Percentiles rank a stretch among this genome's conserved stretches.
Evolutionary conservation across 345 rosid species (phyloP).

Genomic region (Sisymbrium irio): DNA sequence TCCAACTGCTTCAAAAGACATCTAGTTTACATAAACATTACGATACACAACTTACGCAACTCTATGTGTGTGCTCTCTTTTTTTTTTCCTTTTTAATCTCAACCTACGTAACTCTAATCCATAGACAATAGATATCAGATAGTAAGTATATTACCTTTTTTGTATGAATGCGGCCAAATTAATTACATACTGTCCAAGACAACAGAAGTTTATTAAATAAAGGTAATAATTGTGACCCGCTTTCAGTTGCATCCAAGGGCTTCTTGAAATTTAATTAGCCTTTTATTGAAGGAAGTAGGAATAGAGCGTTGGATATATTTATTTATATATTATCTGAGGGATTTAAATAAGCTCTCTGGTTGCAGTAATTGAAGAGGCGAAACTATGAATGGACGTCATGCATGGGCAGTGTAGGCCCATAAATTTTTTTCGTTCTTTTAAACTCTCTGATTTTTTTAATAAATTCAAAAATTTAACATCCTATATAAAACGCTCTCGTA

Average conservation of each 20-base stretch:
- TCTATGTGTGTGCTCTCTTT: no score
- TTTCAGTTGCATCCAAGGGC: not conserved
- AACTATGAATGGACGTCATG: conserved; percentile 58
- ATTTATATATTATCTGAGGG: conserved; percentile 16
- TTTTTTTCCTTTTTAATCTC: not conserved
- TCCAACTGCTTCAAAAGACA: no score
- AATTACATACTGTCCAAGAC: conserved; percentile 22
- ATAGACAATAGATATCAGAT: not conserved
- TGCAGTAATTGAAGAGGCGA: conserved; percentile 36
- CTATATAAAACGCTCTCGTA: not conserved
- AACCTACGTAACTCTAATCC: not conserved
- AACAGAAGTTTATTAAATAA: conserved; percentile 15
- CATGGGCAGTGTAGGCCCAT: conserved; percentile 34
- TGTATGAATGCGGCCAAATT: not conserved
- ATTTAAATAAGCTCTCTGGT: conserved; percentile 22
- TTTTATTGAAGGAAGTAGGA: not conserved
- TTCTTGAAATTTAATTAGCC: conserved; percentile 7
- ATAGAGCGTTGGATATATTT: conserved; percentile 26
- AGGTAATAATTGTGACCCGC: not conserved
- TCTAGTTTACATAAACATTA: no score
- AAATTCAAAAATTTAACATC: not conserved
- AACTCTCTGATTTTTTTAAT: not conserved
- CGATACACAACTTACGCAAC: no score
- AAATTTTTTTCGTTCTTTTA: not conserved
- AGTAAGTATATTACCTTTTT: not conserved